Base-by-base conservation (phyloP, 1,139 yeast genomes). In the Blastobotrys apis region DNA sequence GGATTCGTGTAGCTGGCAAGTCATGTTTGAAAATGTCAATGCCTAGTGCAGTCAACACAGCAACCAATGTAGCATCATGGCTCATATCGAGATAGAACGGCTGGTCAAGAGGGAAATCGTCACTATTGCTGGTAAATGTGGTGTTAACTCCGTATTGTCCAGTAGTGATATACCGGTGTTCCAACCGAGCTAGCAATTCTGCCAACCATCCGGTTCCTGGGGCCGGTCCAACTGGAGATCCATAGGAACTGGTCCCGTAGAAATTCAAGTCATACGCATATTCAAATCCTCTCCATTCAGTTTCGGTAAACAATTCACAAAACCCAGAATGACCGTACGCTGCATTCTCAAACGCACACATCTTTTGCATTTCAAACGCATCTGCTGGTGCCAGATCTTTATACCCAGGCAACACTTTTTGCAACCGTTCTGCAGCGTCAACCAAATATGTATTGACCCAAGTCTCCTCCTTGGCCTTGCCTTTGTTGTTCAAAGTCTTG, bases 301-400 rank as follows among this genome's bases (percentile, higher is more conserved):
- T 67, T 51, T 69, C 72, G 23, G 77, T 71, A 58, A 74, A 75
- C 46, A 72, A 61, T 44, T 64, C 67, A 55, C 79, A 74, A 55
- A 74, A 72, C 19, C 67, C 66, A 25, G 77, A 72, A 31, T 59
- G 55, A n/a, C 77, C 78, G 48, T 62, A 68, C 8, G 74, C 73
- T 27, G 74, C 75, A 33, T 74, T 65, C 53, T 74, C 79, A 54
- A 68, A 74, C 6, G 74, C 73, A 55, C 79, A 74, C 52, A 73
- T 54, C 39, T 65, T 64, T 56, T 74, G 77, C 53, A 73, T 50
- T 23, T 61, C 62, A 43, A 57, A 61, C 13, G 65, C 70, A 47
- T 74, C 77, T 27, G 48, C 44, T 4, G 69, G 55, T 1, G 69
- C 64, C 45, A 74, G 49, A 48, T 61, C 53, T 19, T 54, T 59